phyloP scores from a whole-genome alignment of 805 yeast species.

The Yarrowia sp. region DNA sequence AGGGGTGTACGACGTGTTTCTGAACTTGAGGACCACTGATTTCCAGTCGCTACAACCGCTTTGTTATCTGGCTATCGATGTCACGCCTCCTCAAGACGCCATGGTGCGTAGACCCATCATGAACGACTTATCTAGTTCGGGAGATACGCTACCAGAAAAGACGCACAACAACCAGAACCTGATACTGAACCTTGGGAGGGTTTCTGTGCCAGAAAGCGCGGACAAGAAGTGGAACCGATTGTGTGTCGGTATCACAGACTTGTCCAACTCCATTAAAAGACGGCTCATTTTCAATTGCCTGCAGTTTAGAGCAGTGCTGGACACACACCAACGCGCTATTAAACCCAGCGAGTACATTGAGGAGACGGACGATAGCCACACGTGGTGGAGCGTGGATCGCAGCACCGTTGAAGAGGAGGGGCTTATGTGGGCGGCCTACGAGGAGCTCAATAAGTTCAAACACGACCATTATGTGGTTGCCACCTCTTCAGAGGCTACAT shows the following conservation, averaged over 20 bases:
- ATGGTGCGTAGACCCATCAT: slow-evolving; percentile 17
- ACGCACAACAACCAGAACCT: slow-evolving; percentile 10
- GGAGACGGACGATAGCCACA: slow-evolving; percentile 7
- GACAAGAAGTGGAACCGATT: slow-evolving; percentile 10
- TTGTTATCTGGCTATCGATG: slow-evolving; percentile 12
- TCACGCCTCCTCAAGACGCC: slow-evolving; percentile 22
- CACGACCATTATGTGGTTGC: background rate
- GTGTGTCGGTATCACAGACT: slow-evolving; percentile 17
- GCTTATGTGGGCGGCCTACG: slow-evolving; percentile 18
- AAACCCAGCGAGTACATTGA: slow-evolving; percentile 13
- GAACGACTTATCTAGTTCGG: slow-evolving; percentile 7
- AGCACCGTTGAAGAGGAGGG: slow-evolving; percentile 18
- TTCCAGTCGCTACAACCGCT: slow-evolving; percentile 12
- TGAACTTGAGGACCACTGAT: slow-evolving; percentile 3
- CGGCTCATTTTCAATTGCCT: slow-evolving; percentile 20
- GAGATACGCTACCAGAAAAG: background rate
- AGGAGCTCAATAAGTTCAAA: background rate
- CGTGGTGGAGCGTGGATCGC: slow-evolving; percentile 21
- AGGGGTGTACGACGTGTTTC: slow-evolving; percentile 21
- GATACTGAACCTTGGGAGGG: slow-evolving; percentile 11
- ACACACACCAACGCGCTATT: slow-evolving; percentile 1
- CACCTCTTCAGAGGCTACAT: background rate
- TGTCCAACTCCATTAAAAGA: slow-evolving; percentile 16
- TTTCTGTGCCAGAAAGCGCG: slow-evolving; percentile 10
- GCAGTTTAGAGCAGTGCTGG: slow-evolving; percentile 15